Conservation (phyloP, 1,284 basidiomycete genomes). For the Takashimella koratensis region DNA sequence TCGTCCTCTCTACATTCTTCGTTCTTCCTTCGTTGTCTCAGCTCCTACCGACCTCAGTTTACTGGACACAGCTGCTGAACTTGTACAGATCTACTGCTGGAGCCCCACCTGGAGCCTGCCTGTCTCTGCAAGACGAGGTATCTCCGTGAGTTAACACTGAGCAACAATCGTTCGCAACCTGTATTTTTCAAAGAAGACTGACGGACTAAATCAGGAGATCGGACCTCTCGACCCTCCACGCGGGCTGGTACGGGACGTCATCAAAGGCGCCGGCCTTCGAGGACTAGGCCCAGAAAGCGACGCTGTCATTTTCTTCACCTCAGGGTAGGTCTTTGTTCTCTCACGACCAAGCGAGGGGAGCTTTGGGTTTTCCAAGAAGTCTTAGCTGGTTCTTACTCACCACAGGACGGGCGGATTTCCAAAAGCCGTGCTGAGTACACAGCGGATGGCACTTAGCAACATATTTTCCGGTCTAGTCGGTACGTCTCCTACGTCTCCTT, state of each 20-base stretch:
- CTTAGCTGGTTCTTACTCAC: background rate
- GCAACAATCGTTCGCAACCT: too few relatives aligned
- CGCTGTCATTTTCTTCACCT: constrained; percentile 44
- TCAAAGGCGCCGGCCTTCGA: constrained; percentile 13
- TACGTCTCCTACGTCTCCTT: background rate
- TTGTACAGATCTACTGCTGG: too few relatives aligned
- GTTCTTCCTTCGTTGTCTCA: background rate
- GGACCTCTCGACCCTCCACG: background rate
- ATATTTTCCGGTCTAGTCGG: background rate
- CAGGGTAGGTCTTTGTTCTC: constrained; percentile 8
- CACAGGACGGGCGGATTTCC: background rate
- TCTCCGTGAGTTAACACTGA: too few relatives aligned
- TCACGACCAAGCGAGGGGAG: too few relatives aligned
- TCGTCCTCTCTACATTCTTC: background rate
- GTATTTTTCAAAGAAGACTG: background rate
- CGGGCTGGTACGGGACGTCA: constrained; percentile 1
- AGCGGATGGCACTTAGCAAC: background rate
- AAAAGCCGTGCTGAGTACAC: background rate
- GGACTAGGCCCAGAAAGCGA: constrained; percentile 34
- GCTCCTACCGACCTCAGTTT: too few relatives aligned
- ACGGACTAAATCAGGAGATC: constrained; percentile 1
- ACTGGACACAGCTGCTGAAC: too few relatives aligned
- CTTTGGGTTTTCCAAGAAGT: too few relatives aligned
- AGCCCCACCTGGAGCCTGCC: too few relatives aligned
- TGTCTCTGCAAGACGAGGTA: too few relatives aligned